Base-by-base conservation (phyloP, 805 yeast genomes). In the Zygoascus biomembranicola region DNA sequence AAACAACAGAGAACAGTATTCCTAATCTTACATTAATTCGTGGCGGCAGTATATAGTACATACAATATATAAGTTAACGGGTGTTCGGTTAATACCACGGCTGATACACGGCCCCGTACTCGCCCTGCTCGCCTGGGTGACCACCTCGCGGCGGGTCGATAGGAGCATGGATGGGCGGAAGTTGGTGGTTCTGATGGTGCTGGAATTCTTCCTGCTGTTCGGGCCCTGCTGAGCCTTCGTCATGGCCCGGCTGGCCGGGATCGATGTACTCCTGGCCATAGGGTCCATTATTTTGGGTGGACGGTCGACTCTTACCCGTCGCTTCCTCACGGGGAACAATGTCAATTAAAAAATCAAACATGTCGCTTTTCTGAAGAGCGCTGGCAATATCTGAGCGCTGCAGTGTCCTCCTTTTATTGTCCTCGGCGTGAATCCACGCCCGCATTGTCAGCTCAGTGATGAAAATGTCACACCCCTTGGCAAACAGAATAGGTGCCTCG, bases 351-450 rank as follows among this genome's bases (percentile, higher is more conserved):
- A 94, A 94, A 66, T 94, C 99, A 75, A 92, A 95, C 96, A 94
- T 92, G 67, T 94, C 99, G 42, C 90, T 81, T 66, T 89, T 89
- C 59, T 90, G 94, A 54, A 95, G 73, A 0, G 99, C 99, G 16
- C 94, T 94, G 1, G 97, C 96, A 57, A 94, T 90, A 66, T 94
- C 99, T 1, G 89, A 82, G 64, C 90, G 87, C 68, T 94, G 99
- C 55, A 94, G 73, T 5, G 99, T 94, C 56, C 99, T 73, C 60
- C 99, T 79, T 66, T 94, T 94, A 72, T 88, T 88, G 64, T 89
- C 97, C 69, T 94, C 98, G 2, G 98, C 97, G 63, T 90, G 97
- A 57, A 94, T 89, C 99, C 99, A 94, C 8, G 99, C 97, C 55
- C 99, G 77, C 97, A 94, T 90, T 13, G 99, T 90, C 52, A 94